phyloP scores from a whole-genome alignment of 73 alveolate species.

The Strombidium stylifer region DNA sequence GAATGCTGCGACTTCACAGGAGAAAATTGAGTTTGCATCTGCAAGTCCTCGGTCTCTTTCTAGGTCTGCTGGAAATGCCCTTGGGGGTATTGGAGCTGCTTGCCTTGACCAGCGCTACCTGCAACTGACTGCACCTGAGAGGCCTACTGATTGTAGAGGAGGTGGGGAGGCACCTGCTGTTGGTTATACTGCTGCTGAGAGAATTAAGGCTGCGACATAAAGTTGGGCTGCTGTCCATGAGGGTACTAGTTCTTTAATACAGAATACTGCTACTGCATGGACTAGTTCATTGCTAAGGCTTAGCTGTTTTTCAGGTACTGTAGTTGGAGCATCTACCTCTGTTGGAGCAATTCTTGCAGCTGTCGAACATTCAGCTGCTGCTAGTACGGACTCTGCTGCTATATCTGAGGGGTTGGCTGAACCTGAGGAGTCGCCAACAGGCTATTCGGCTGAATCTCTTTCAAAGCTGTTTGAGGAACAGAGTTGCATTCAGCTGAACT shows the following conservation, averaged over 20 bases:
- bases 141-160: no score
- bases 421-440: no score
- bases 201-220: no score
- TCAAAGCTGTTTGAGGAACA: no score
- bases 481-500: no score
- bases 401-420: no score
- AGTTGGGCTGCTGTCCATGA: no score
- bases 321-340: background rate
- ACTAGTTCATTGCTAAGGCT: background rate
- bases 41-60: background rate
- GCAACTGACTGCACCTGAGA: background rate
- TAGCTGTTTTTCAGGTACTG: background rate
- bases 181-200: no score
- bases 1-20: no score
- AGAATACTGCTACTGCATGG: no score
- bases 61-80: background rate
- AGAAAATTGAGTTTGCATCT: background rate
- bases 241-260: no score
- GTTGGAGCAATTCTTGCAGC: background rate
- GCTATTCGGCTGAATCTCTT: no score
- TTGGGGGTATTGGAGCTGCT: background rate
- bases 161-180: background rate
- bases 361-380: background rate
- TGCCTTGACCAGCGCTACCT: background rate
- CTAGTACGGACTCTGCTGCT: background rate